Percentiles rank a stretch among this genome's conserved stretches.
These are phyloP conservation scores for Physcomitrium patens DNA, from an alignment of 225 moss, liverwort and hornwort species.

Conservation along the genomic window DNA sequence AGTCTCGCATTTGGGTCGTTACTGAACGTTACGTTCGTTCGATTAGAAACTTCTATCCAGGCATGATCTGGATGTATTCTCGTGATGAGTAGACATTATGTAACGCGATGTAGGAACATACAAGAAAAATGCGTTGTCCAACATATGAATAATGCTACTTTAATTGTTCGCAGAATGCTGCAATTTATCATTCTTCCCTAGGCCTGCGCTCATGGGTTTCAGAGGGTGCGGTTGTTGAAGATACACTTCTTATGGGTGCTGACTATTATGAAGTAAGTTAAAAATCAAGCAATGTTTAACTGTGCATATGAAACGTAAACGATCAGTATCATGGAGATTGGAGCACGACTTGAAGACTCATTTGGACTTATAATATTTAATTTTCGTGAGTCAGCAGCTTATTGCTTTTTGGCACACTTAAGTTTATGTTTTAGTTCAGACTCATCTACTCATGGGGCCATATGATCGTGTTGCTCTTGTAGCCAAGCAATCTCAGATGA, in stretches of 20 bases:
- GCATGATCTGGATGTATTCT: background rate
- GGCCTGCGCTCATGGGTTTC: constrained; percentile 76
- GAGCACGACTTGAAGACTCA: background rate
- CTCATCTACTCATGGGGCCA: constrained; percentile 14
- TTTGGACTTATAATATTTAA: background rate
- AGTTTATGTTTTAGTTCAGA: background rate
- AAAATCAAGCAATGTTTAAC: background rate
- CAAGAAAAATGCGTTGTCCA: too few relatives aligned
- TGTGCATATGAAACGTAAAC: background rate
- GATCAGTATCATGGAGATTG: background rate
- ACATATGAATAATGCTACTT: background rate
- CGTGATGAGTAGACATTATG: background rate
- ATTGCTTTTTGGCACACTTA: background rate
- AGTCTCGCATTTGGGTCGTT: too few relatives aligned
- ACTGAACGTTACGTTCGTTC: background rate
- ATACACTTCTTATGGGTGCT: constrained; percentile 83
- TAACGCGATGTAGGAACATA: background rate
- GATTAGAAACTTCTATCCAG: background rate
- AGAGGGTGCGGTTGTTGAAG: constrained; percentile 71
- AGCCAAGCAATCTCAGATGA: constrained; percentile 23
- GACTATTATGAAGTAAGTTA: constrained; percentile 71
- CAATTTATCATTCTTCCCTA: constrained; percentile 77
- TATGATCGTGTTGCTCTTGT: constrained; percentile 24
- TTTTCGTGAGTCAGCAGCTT: background rate
- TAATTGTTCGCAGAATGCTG: constrained; percentile 44